Evolutionary conservation across 2,329 filamentous ascomycete genomes (phyloP).

Genomic region (Eutypella sp.): DNA sequence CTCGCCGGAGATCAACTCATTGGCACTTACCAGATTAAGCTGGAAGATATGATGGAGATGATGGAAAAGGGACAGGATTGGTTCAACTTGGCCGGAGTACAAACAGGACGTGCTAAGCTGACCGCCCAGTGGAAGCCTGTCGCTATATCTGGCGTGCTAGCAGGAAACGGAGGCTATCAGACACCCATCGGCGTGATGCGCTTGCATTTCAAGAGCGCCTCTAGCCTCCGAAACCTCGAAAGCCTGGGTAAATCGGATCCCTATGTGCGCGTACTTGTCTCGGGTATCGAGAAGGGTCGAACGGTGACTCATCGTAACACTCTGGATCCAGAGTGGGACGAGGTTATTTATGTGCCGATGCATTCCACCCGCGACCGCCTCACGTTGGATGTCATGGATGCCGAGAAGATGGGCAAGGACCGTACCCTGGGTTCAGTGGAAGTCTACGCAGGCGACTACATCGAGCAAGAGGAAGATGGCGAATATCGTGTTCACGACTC

Average conservation of each 20-base stretch:
- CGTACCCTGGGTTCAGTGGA: slow-evolving; percentile 80
- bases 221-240: slow-evolving; percentile 84
- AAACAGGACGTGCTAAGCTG: slow-evolving; percentile 84
- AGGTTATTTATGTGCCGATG: slow-evolving; percentile 89
- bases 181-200: slow-evolving; percentile 94
- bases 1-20: slow-evolving; percentile 76
- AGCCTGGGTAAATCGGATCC: slow-evolving; percentile 96
- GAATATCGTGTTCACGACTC: slow-evolving; percentile 75
- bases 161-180: slow-evolving; percentile 81
- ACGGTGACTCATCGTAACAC: slow-evolving; percentile 97
- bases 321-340: slow-evolving; percentile 91
- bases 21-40: slow-evolving; percentile 90
- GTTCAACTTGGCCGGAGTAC: slow-evolving; percentile 81
- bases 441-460: slow-evolving; percentile 70
- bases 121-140: slow-evolving; percentile 94
- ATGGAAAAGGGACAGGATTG: slow-evolving; percentile 93
- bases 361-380: slow-evolving; percentile 81
- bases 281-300: slow-evolving; percentile 82
- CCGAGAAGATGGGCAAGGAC: slow-evolving; percentile 88
- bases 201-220: slow-evolving; percentile 81
- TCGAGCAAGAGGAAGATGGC: slow-evolving; percentile 70
- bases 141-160: slow-evolving; percentile 70
- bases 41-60: slow-evolving; percentile 87
- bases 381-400: slow-evolving; percentile 91
- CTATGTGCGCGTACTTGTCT: slow-evolving; percentile 82